Evolutionary conservation across 495 filamentous ascomycete species (phyloP), one percentile per base, ranked within the genome.

Genomic region (Lasiosphaeria hispida): DNA sequence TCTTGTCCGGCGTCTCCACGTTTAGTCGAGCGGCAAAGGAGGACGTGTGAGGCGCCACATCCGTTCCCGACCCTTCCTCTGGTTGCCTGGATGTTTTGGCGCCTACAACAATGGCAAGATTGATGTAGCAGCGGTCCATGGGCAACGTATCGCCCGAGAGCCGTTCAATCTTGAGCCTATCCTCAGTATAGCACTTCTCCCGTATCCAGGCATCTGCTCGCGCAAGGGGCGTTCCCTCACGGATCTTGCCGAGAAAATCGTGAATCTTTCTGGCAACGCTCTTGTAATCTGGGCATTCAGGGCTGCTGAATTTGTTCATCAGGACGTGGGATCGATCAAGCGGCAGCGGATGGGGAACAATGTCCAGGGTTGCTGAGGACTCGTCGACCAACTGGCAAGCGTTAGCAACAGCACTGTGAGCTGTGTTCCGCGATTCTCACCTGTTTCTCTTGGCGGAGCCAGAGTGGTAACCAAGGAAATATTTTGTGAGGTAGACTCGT

Each of bases 221-320:
- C n/a, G n/a, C n/a, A n/a, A n/a, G n/a, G n/a, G n/a, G n/a, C n/a
- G n/a, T n/a, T n/a, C n/a, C n/a, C n/a, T n/a, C 8, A 36, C 62
- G 67, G 44, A 68, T 66, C 33, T 60, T 33, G 30, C 36, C 4
- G 17, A 67, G 47, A 54, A 67, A n/a, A 6, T 61, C 53, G 15
- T 53, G 10, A 15, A 67, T 57, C 36, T 64, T 64, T 33, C 53
- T 33, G n/a, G 44, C 38, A 14, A 67, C 64, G 18, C 7, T 44
- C 11, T 51, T 48, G 42, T 64, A 64, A 55, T 59, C 65, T 23
- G 38, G 1, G 47, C 56, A 48, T 19, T 58, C 53, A 45, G 59
- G 59, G 39, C 58, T n/a, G 48, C 11, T 2, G 57, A 69, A 69
- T 18, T 69, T 69, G 54, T 69, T 69, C 49, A 59, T 67, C 49